Evolutionary conservation across 1,284 basidiomycete species (phyloP), one percentile per base, ranked within the genome.

Genomic region (Tilletia indica): DNA sequence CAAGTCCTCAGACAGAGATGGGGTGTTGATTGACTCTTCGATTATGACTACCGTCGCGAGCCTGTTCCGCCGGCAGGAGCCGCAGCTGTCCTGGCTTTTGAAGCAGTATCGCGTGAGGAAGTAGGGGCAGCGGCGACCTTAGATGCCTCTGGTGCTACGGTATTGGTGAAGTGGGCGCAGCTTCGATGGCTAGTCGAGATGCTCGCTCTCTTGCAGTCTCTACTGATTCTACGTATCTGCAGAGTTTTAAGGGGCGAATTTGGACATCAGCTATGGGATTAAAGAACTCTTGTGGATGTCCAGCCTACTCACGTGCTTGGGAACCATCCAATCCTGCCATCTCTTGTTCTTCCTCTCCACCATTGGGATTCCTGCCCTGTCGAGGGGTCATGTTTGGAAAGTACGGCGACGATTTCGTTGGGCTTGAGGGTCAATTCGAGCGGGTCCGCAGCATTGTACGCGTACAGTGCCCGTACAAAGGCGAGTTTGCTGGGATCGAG

Each of bases 311-410:
- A 72, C 42, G 81, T 95, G 76, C 88, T 89, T 0, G 96, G 96
- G 89, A 99, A 97, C 94, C 94, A 99, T 0, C 96, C 96, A 77
- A 93, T 91, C 74, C 91, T 88, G 0, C 96, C 97, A 78, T 99
- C 95, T 72, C 96, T 88, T 73, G 93, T 96, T 68, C 96, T 87
- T 0, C 96, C 96, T 83, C 91, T 91, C 94, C 95, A 99, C 96
- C 97, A 99, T 67, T 94, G 93, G 16, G 88, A 89, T 72, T 90
- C 90, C 34, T 91, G 89, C 67, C 91, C 91, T 49, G 82, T 83
- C 61, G 79, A 74, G 6, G 82, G 82, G 66, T 84, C 80, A 34
- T 90, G 89, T 89, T 36, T 89, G 85, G 12, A 92, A 85, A 96
- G 89, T 67, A 99, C 91, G 2, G 97, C 97, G 2, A 99, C 92